A percentile compares a stretch with the other conserved stretches of the same genome.
These are phyloP conservation scores for Chalciporus sphaerocephalus DNA, from an alignment of 768 basidiomycete species.

Conservation along the genomic window DNA sequence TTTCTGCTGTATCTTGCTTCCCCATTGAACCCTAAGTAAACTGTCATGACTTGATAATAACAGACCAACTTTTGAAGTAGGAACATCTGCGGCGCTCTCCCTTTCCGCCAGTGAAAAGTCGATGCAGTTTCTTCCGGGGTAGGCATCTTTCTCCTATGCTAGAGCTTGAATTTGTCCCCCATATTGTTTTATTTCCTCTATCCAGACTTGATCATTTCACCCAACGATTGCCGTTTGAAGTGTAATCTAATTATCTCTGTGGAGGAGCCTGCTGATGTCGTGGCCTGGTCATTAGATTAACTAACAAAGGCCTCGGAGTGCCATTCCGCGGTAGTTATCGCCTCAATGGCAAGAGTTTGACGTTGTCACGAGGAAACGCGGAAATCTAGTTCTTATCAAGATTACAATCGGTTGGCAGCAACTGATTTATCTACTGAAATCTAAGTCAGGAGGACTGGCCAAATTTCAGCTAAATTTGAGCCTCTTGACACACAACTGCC, in stretches of 20 bases:
- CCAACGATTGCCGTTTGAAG: neutral
- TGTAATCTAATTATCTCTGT: neutral
- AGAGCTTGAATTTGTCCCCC: neutral
- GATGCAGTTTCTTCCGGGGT: neutral
- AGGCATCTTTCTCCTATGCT: neutral
- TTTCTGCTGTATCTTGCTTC: constrained; percentile 27
- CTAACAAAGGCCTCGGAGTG: neutral
- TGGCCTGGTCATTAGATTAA: neutral
- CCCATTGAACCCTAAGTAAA: constrained; percentile 36
- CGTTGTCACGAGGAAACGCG: constrained; percentile 1
- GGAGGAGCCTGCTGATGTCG: neutral
- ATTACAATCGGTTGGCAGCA: neutral
- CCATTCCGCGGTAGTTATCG: neutral
- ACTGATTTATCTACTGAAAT: too few relatives aligned
- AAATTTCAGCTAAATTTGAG: too few relatives aligned
- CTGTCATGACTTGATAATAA: constrained; percentile 23
- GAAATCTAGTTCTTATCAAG: neutral
- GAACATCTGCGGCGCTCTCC: constrained; percentile 7
- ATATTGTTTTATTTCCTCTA: neutral
- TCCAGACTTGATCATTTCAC: neutral
- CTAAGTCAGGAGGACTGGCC: neutral
- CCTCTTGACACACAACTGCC: too few relatives aligned
- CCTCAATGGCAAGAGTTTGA: neutral
- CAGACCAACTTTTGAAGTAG: constrained; percentile 21
- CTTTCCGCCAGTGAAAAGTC: neutral